phyloP scores from a whole-genome alignment of 495 filamentous ascomycete species.

The Xylaria intraflava region DNA sequence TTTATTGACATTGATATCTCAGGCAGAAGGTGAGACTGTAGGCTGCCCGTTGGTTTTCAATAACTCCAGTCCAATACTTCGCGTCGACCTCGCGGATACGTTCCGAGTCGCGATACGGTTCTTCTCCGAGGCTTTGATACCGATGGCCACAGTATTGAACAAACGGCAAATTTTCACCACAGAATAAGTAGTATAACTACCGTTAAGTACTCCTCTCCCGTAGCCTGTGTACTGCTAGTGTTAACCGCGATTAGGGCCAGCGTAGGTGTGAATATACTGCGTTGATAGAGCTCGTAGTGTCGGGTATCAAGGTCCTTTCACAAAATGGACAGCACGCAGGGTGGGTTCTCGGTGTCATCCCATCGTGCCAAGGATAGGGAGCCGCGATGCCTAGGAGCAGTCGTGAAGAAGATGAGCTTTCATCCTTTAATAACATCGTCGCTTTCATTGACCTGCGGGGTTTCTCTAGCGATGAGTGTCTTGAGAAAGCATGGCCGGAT shows the following conservation, averaged over 20 bases:
- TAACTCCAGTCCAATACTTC: constrained; percentile 37
- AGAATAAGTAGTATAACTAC: constrained; percentile 1
- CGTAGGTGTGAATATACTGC: constrained; percentile 26
- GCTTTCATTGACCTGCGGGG: constrained; percentile 19
- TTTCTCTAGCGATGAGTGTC: constrained; percentile 7
- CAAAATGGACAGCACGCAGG: constrained; percentile 54
- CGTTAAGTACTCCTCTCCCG: constrained; percentile 49
- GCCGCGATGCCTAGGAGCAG: constrained; percentile 59
- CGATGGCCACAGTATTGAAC: constrained; percentile 42
- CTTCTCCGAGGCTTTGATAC: constrained; percentile 42
- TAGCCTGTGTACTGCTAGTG: constrained; percentile 51
- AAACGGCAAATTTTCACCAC: constrained; percentile 25
- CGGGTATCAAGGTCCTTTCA: constrained; percentile 46
- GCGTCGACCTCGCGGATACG: constrained; percentile 53
- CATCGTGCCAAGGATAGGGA: constrained; percentile 47
- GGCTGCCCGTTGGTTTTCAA: constrained; percentile 41
- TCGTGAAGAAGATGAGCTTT: constrained; percentile 39
- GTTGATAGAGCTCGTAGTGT: constrained; percentile 41
- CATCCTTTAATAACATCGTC: constrained; percentile 23
- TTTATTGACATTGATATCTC: too few relatives aligned
- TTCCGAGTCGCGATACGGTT: constrained; percentile 51
- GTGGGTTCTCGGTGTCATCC: constrained; percentile 49
- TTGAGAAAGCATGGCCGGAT: constrained; percentile 27
- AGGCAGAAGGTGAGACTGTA: constrained; percentile 43
- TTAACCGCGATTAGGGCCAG: constrained; percentile 32